Base-by-base conservation (phyloP, 495 filamentous ascomycete species). In the Stereocaulon alpinum region DNA sequence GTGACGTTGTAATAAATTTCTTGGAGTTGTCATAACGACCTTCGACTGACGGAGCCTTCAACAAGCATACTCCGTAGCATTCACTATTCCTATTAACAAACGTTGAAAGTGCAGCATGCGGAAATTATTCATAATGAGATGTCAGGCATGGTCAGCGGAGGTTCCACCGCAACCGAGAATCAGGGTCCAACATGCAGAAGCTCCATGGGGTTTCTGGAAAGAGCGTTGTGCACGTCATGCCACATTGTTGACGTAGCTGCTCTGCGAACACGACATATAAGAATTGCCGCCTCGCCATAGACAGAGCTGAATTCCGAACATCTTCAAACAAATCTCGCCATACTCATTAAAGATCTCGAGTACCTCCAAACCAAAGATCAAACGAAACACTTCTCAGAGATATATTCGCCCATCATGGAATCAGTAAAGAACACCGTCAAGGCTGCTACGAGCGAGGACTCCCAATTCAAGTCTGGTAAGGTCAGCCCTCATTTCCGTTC, bases 391-490 rank as follows among this genome's bases (percentile, higher is more conserved):
- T 24, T 24, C 24, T 24, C 24, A 24, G 24, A 24, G 40, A 43
- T 12, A 18, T 22, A 10, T 51, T 40, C 42, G 27, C 0, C 14
- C 57, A 62, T 40, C 51, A 72, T 66, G 71, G 68, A 59, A 42
- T 17, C 56, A 61, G 68, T 40, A 45, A 64, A 65, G 60, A 64
- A 66, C 20, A 52, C 60, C 45, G 60, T 57, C 22, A 67, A 71
- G 51, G 56, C 67, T 30, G 32, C 58, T 60, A 70, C 60, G 22
- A 69, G 72, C 64, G 66, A 73, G 22, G 63, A 76, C 56, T 73
- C 76, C 42, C 80, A 82, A 64, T 84, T 83, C 65, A 71, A 79
- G 49, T 66, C 69, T 24, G 80, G 80, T 82, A 68, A 58, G 73
- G 34, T 18, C 17, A 9, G 14, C 7, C 24, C 50, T 14, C 41